Conservation (phyloP, 225 moss, liverwort and hornwort genomes). For the Bryum argenteum region DNA sequence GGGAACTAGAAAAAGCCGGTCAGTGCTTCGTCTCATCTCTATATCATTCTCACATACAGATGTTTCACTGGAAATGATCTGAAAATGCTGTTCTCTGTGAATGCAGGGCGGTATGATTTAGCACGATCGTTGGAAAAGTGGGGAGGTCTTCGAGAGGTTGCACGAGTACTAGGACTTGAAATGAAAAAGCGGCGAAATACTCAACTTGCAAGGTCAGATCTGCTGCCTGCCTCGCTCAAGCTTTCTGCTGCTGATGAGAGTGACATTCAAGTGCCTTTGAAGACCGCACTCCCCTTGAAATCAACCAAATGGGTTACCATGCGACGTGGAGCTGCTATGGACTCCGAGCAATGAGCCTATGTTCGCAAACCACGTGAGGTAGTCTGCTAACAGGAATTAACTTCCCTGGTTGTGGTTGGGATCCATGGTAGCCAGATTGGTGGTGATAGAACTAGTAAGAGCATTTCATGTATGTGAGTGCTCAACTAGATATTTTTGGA, state of each 20-base stretch:
- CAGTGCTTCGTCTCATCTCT: conserved; percentile 14
- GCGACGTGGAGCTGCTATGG: conserved; percentile 52
- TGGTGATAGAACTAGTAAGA: conserved; percentile 18
- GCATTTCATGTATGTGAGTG: conserved; percentile 25
- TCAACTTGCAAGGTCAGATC: conserved; percentile 31
- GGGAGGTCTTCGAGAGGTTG: conserved; percentile 95
- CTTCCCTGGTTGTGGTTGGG: conserved; percentile 2
- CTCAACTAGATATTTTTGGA: conserved; percentile 8
- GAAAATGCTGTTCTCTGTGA: background rate
- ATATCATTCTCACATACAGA: background rate
- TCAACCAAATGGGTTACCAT: conserved; percentile 86
- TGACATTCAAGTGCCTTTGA: conserved; percentile 62
- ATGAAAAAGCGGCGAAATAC: conserved; percentile 54
- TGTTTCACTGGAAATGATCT: background rate
- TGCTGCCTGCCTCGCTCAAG: conserved; percentile 34
- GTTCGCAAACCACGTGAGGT: background rate
- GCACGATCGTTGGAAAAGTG: conserved; percentile 96
- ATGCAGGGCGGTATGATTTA: conserved; percentile 80
- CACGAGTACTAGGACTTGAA: conserved; percentile 68
- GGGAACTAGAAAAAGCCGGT: conserved; percentile 81
- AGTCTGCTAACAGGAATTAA: background rate
- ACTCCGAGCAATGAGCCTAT: conserved; percentile 39
- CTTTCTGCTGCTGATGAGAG: conserved; percentile 41
- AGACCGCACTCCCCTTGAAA: conserved; percentile 72
- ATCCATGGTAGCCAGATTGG: background rate